Evolutionary conservation across 2,329 filamentous ascomycete genomes (phyloP).

Genomic region (Nannizziopsis barbatae): DNA sequence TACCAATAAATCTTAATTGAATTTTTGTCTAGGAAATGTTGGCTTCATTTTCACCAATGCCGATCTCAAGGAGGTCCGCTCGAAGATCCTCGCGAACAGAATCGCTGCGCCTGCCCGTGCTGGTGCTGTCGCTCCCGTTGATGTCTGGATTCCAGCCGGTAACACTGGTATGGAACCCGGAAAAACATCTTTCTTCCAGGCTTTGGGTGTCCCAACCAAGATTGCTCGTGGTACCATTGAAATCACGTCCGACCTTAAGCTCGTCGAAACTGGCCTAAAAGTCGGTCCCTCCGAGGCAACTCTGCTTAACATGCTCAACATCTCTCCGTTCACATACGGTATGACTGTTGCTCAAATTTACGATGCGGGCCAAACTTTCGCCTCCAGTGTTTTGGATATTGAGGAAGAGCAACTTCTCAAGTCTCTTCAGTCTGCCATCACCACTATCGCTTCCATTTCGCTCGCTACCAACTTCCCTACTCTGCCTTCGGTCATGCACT

Average conservation of each 20-base stretch:
- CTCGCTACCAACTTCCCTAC: conserved; percentile 93
- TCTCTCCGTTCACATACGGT: conserved; percentile 99
- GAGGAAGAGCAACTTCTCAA: conserved; percentile 87
- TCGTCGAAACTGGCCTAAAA: conserved; percentile 84
- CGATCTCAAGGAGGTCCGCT: conserved; percentile 83
- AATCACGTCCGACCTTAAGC: conserved; percentile 96
- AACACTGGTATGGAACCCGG: conserved; percentile 99
- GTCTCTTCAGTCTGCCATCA: conserved; percentile 67
- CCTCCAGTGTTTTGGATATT: conserved; percentile 76
- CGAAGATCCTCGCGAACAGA: conserved; percentile 93
- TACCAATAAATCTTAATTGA: neutral
- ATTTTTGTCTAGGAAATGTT: conserved; percentile 59
- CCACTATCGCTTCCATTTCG: conserved; percentile 79
- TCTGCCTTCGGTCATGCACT: conserved; percentile 91
- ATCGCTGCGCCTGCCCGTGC: conserved; percentile 96
- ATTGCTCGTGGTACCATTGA: conserved; percentile 99
- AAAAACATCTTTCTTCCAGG: conserved; percentile 99
- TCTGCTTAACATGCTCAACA: conserved; percentile 99
- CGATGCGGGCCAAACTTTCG: conserved; percentile 91
- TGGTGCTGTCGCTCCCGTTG: conserved; percentile 83
- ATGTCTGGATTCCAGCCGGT: conserved; percentile 92
- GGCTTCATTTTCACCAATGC: conserved; percentile 99
- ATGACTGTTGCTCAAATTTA: conserved; percentile 95
- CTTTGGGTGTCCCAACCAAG: conserved; percentile 99
- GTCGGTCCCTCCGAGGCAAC: conserved; percentile 98